Base-by-base conservation (phyloP, 2,329 filamentous ascomycete genomes). In the Diaporthe destruens region DNA sequence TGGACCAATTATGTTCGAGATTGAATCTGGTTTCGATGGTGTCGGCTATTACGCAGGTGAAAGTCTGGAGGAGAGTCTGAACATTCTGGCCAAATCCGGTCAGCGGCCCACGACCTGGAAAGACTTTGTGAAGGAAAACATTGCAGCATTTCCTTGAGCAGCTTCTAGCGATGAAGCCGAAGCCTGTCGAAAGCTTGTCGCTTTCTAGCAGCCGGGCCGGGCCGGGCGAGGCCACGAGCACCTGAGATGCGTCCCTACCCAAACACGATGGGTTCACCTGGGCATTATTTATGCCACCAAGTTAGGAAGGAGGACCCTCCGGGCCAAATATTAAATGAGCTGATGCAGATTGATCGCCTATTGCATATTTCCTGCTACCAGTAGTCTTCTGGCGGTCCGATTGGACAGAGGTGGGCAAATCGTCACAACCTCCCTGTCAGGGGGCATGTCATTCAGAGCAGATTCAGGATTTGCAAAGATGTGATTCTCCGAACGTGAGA, bases 151-250 rank as follows among this genome's bases (percentile, higher is more conserved):
- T 39, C 36, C 36, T 39, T 39, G 36, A 39, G 36, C 6, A 14
- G 12, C 11, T 39, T 12, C 36, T 39, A 39, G 11, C 4, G 36
- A 39, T 39, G 36, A 39, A 29, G 29, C 29, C n/a, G n/a, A n/a
- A 18, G 29, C 44, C 25, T 65, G 59, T 25, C 42, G 20, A 65
- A 63, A 65, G 59, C 59, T 65, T 65, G 59, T 51, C 20, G 18
- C 29, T n/a, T 18, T 23, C 29, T 18, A 29, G 29, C 59, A 16
- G 14, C 16, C 7, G 6, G 14, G 47, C 18, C 4, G 0, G 44
- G 14, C 18, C 1, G 44, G 34, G 29, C n/a, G n/a, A n/a, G n/a
- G n/a, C n/a, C n/a, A n/a, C n/a, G n/a, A n/a, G 16, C 42, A 44
- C 6, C n/a, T n/a, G 2, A n/a, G 12, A 32, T 16, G 3, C 6